Evolutionary conservation across 108 stramenopile species (phyloP).

Genomic region (Conticribra guillardii): DNA sequence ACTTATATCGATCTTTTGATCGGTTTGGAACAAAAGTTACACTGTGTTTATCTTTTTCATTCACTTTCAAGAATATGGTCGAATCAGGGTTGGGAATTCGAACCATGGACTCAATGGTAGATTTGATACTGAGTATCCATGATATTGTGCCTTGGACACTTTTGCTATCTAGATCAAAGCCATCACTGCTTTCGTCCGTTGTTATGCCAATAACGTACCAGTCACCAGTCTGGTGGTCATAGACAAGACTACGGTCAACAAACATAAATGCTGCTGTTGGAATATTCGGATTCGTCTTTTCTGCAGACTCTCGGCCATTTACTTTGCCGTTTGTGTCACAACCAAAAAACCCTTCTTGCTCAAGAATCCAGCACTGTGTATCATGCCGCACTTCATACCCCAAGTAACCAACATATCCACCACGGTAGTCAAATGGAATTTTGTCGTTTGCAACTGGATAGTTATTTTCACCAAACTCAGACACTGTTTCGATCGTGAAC

Average conservation of each 20-base stretch:
- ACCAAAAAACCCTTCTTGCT: constrained; percentile 25
- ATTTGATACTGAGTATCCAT: constrained; percentile 61
- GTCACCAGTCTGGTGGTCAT: constrained; percentile 65
- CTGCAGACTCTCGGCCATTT: too few species aligned
- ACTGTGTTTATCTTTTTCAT: constrained; percentile 8
- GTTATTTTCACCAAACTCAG: constrained; percentile 17
- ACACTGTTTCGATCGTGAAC: background rate
- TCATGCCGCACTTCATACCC: constrained; percentile 86
- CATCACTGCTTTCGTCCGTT: constrained; percentile 9
- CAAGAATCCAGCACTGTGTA: constrained; percentile 53
- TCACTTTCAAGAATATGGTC: too few species aligned
- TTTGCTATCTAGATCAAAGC: background rate
- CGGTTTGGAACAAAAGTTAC: constrained; percentile 62
- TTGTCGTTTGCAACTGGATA: constrained; percentile 19
- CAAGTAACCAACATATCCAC: constrained; percentile 83
- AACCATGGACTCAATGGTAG: constrained; percentile 21
- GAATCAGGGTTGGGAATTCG: too few species aligned
- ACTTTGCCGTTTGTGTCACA: background rate
- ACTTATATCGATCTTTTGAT: constrained; percentile 55
- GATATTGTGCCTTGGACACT: constrained; percentile 23
- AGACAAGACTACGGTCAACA: constrained; percentile 72
- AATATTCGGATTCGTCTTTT: constrained; percentile 43
- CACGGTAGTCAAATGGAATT: constrained; percentile 78
- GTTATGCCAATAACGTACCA: constrained; percentile 77
- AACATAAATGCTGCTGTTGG: constrained; percentile 84